Conservation (phyloP, 1,139 yeast species). For the Debaryomycetaceae sp. region DNA sequence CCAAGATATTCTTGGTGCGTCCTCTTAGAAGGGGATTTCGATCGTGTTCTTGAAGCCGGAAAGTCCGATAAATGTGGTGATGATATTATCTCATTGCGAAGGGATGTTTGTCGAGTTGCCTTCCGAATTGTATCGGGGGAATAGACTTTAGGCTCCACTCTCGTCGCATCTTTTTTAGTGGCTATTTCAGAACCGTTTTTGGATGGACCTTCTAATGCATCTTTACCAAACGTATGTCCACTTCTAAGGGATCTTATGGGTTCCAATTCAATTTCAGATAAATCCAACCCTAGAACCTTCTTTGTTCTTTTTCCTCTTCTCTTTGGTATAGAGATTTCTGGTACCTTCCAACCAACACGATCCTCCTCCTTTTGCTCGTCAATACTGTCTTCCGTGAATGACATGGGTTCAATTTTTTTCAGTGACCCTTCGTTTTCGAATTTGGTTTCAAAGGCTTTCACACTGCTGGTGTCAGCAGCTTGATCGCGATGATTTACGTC, state of each 20-base stretch:
- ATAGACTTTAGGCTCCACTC: neutral
- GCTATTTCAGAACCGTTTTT: neutral
- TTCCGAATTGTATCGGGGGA: too few relatives aligned
- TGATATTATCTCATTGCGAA: too few relatives aligned
- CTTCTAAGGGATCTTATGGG: constrained; percentile 19
- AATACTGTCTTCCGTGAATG: constrained; percentile 1
- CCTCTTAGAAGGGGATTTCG: constrained; percentile 41
- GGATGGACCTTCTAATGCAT: neutral
- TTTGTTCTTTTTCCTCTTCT: constrained; percentile 2
- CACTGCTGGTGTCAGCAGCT: too few relatives aligned
- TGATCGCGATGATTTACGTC: too few relatives aligned
- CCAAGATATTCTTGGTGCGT: constrained; percentile 26
- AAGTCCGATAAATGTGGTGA: constrained; percentile 12
- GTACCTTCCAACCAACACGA: neutral
- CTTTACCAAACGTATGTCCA: constrained; percentile 17
- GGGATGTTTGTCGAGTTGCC: too few relatives aligned
- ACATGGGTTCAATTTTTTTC: too few relatives aligned
- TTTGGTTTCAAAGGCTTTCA: too few relatives aligned
- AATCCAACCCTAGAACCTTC: constrained; percentile 19
- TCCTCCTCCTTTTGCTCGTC: neutral
- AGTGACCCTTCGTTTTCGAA: too few relatives aligned
- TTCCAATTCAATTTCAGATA: constrained; percentile 17
- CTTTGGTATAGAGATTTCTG: neutral
- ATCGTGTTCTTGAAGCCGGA: constrained; percentile 40
- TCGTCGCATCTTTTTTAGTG: neutral